Conservation (phyloP, 2,329 filamentous ascomycete genomes). For the Emergomyces orientalis region DNA sequence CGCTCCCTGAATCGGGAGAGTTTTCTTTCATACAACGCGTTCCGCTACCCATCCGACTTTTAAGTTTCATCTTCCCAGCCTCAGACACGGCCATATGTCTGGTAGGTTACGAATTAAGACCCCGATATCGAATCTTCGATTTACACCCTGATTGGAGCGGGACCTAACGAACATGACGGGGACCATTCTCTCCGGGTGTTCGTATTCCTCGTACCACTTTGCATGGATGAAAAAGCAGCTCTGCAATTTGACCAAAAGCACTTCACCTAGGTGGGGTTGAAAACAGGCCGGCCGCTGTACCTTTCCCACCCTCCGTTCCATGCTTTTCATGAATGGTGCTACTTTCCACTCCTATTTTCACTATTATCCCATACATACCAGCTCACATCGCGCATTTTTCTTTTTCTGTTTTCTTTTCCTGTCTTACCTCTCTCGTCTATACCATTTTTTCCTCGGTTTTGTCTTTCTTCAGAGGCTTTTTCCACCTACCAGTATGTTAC, state of each 20-base stretch:
- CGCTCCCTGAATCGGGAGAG: not conserved
- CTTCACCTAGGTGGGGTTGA: not conserved
- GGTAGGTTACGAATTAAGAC: not conserved
- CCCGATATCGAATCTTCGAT: not conserved
- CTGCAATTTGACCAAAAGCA: not conserved
- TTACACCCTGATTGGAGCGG: not conserved
- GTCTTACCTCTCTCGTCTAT: slow-evolving; percentile 1
- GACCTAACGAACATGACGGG: not conserved
- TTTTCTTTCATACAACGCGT: not conserved
- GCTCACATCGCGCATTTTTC: not conserved
- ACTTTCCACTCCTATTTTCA: not conserved
- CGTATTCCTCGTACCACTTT: not conserved
- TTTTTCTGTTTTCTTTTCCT: not conserved
- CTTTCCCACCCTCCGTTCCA: not conserved
- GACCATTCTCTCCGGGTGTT: not conserved
- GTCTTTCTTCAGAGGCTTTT: not conserved
- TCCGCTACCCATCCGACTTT: not conserved
- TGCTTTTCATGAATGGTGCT: not conserved
- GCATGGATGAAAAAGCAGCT: not conserved
- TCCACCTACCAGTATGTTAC: not conserved
- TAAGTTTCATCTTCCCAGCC: not conserved
- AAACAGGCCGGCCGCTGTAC: not conserved
- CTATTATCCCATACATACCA: not conserved
- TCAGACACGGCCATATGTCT: not conserved
- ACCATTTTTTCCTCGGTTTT: not conserved